Conservation (phyloP, 306 rosid genomes). For the Citrullus colocynthis region DNA sequence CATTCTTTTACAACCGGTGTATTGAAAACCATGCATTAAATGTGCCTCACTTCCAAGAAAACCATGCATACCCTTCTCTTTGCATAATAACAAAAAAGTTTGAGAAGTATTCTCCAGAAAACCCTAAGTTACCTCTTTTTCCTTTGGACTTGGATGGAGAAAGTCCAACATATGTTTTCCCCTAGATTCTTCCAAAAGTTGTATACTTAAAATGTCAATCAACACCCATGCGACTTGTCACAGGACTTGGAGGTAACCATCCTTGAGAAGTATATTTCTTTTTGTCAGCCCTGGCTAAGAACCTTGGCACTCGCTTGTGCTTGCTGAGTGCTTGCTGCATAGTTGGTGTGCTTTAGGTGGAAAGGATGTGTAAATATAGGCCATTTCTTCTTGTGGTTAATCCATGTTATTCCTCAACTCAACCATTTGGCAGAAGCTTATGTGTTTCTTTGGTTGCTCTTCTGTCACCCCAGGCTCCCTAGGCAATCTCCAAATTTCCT, state of each 20-base stretch:
- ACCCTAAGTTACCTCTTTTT: not conserved
- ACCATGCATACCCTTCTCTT: not conserved
- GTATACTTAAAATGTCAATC: not conserved
- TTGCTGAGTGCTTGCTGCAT: not conserved
- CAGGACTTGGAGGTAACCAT: not conserved
- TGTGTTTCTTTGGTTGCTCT: not conserved
- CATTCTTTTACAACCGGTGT: not conserved
- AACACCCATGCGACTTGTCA: not conserved
- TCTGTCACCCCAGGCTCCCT: not conserved
- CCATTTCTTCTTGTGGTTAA: not conserved
- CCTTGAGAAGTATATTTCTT: not conserved
- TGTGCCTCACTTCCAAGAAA: not conserved
- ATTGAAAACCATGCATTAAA: not conserved
- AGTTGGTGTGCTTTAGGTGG: not conserved
- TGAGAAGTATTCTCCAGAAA: not conserved
- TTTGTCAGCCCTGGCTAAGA: not conserved
- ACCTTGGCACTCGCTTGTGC: not conserved
- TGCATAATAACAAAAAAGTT: not conserved
- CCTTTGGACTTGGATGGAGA: not conserved
- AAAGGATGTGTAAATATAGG: not conserved
- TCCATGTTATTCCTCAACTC: not conserved
- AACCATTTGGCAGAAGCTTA: not conserved
- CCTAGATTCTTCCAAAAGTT: not conserved
- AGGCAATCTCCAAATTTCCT: not conserved
- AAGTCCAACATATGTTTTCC: not conserved